phyloP scores from a whole-genome alignment of 345 rosid genomes.

The Moricandia moricandioides region DNA sequence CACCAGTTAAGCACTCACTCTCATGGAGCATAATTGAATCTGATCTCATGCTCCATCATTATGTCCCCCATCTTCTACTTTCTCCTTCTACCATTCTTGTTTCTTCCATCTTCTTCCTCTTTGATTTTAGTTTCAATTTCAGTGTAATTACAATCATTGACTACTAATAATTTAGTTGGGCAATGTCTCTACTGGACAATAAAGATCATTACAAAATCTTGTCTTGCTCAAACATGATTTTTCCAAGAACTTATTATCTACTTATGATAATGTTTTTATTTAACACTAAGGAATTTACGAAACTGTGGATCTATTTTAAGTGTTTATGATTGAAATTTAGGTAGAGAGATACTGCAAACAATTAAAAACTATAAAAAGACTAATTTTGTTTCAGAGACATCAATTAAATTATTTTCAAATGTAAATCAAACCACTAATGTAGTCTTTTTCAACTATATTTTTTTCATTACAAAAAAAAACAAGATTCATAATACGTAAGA shows the following conservation, averaged over 20 bases:
- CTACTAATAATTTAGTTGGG: conserved; percentile 31
- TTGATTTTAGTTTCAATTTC: conserved; percentile 18
- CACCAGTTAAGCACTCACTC: conserved; percentile 25
- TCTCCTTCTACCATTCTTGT: neutral
- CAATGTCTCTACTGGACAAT: conserved; percentile 9
- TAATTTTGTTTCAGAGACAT: neutral
- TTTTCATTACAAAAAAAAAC: neutral
- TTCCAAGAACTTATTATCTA: conserved; percentile 6
- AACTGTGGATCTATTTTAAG: no score
- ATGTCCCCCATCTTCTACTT: conserved; percentile 33
- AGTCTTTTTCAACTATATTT: neutral
- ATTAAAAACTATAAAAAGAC: neutral
- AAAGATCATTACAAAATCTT: conserved; percentile 25
- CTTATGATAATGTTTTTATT: neutral
- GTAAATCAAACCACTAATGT: neutral
- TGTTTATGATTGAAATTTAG: no score
- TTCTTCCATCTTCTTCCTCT: neutral
- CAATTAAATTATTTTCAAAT: neutral
- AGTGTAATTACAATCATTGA: conserved; percentile 35
- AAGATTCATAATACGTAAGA: neutral
- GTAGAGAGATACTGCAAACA: neutral
- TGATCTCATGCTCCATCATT: conserved; percentile 40
- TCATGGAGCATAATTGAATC: conserved; percentile 22
- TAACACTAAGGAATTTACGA: neutral
- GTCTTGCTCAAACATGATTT: conserved; percentile 26